Base-by-base conservation (phyloP, 163 green algal genomes). In the Volvox carteri region DNA sequence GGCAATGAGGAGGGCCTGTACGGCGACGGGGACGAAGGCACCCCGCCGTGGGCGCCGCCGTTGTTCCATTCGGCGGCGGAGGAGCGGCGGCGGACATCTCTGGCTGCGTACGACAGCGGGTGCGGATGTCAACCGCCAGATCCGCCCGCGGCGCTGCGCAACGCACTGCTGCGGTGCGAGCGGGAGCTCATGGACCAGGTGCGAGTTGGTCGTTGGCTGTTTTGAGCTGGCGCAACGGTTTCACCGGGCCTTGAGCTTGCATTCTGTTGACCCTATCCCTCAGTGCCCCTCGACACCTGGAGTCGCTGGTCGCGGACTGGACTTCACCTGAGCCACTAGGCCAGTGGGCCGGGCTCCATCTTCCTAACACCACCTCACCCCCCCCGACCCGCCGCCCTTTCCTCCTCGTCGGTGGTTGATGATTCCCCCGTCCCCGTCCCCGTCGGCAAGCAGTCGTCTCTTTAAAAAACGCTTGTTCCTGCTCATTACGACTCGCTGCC, bases 61-160 rank as follows among this genome's bases (percentile, higher is more conserved):
- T 39, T 37, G 35, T 33, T 28, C 33, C 78, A 86, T 65, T 68
- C 60, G 28, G 79, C 62, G 30, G 79, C 79, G 44, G 42, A 25
- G 60, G 60, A 65, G 79, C n/a, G 79, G 62, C 79, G 79, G 60
- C 79, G 60, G 9, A 30, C 79, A 23, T 78, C 60, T 4, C 14
- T 78, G 44, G 79, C 79, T 19, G 35, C 33, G 62, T 78, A 86
- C 79, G 79, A 58, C 60, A 74, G 54, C 54, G 62, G 62, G 25
- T 46, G 18, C 30, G 42, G 65, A 48, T 76, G 46, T 23, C 44
- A 46, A 60, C 65, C 81, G 81, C 67, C 65, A 9, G 81, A 87
- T 35, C 81, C 81, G n/a, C 46, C 81, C 30, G 84, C 50, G 52
- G 84, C 84, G 84, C 84, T 89, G 84, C 84, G 84, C 9, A 42